Conservation (phyloP, 768 basidiomycete genomes). For the Scleroderma citrinum region DNA sequence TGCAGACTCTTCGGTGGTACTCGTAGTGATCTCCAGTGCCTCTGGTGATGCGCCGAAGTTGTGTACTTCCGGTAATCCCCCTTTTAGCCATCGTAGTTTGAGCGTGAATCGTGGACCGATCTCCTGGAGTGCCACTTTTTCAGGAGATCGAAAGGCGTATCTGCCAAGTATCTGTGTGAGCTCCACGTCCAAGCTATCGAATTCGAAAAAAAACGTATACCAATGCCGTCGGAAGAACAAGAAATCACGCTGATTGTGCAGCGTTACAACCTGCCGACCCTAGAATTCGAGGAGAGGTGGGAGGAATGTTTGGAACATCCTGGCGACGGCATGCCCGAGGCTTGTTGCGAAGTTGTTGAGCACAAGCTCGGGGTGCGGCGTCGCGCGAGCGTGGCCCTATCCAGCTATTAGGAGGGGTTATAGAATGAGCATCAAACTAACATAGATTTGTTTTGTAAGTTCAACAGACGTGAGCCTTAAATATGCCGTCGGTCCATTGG, state of each 20-base stretch:
- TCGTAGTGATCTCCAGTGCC: slow-evolving; percentile 49
- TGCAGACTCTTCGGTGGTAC: slow-evolving; percentile 25
- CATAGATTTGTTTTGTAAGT: slow-evolving; percentile 80
- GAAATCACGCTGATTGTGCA: slow-evolving; percentile 98
- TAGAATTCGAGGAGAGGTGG: slow-evolving; percentile 93
- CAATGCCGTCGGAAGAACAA: slow-evolving; percentile 95
- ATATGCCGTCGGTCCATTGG: slow-evolving; percentile 89
- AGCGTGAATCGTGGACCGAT: slow-evolving; percentile 97
- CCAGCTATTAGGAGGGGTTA: slow-evolving; percentile 5
- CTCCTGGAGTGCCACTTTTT: slow-evolving; percentile 91
- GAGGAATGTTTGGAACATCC: slow-evolving; percentile 95
- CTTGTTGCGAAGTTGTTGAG: slow-evolving; percentile 92
- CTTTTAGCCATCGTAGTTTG: slow-evolving; percentile 84
- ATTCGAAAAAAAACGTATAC: slow-evolving; percentile 34
- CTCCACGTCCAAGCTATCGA: not conserved
- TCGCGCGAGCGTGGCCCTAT: slow-evolving; percentile 88
- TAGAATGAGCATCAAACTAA: slow-evolving; percentile 31
- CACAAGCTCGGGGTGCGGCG: slow-evolving; percentile 93
- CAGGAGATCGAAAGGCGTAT: slow-evolving; percentile 87
- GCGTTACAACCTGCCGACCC: slow-evolving; percentile 93
- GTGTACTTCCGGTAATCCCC: slow-evolving; percentile 79
- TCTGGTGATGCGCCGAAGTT: slow-evolving; percentile 58
- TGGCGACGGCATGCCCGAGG: slow-evolving; percentile 87
- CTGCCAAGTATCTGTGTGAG: slow-evolving; percentile 31
- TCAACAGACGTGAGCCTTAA: slow-evolving; percentile 91